Evolutionary conservation across 1,284 basidiomycete species (phyloP), one percentile per base, ranked within the genome.

Genomic region (Pulveroboletus sp.): DNA sequence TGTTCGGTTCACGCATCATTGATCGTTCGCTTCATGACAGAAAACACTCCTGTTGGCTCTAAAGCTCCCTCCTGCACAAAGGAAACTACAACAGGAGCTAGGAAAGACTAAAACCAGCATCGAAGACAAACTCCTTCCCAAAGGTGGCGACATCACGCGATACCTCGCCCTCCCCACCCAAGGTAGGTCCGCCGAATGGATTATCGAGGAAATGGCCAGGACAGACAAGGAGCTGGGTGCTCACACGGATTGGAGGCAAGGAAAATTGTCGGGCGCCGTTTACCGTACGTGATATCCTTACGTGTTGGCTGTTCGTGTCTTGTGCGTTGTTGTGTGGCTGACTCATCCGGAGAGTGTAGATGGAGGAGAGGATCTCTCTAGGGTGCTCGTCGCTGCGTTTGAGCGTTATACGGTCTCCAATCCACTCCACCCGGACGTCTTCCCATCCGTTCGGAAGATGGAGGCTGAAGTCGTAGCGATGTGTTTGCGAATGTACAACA

Each of bases 401-500:
- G 76, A 82, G 60, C 80, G 82, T 19, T 92, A 91, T 61, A 83
- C 82, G 47, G 81, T 91, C 53, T 88, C 91, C 32, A 98, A 98
- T 66, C 95, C 96, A 2, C 79, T 98, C 3, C 96, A 98, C 67
- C 95, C 96, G 0, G 95, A 97, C 60, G 88, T 97, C 37, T 98
- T 99, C 76, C 95, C 96, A 1, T 89, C 91, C 0, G 78, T 98
- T 7, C 82, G 96, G 50, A 95, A 97, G 75, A 99, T 99, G 96
- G 96, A 99, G 70, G 90, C 95, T 10, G 95, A 98, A 70, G 84
- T 98, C 46, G 93, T 99, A 44, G 79, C 90, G n/a, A 98, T 98
- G 91, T 91, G 90, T 61, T 78, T 98, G 47, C 81, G 83, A 56
- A 80, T 96, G 76, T 97, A 91, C 77, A 89, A 93, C 69, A 87